A percentile compares a stretch with the other conserved stretches of the same genome.
phyloP scores from a whole-genome alignment of 2,329 filamentous ascomycete species.

The Aspergillus clavatus region DNA sequence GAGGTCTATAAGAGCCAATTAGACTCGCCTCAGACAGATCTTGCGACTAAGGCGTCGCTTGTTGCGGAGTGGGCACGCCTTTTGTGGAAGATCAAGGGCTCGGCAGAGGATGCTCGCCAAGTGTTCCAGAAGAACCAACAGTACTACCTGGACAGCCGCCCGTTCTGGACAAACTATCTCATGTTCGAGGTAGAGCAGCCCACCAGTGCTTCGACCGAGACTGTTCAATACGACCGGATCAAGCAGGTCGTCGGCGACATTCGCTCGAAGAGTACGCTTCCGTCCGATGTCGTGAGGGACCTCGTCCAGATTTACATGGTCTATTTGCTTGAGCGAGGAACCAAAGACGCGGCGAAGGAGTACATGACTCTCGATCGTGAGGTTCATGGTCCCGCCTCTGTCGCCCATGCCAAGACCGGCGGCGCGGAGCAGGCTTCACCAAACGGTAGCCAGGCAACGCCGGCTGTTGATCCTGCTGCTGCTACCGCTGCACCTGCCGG shows the following conservation, averaged over 20 bases:
- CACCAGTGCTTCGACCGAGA: slow-evolving; percentile 59
- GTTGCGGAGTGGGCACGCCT: slow-evolving; percentile 84
- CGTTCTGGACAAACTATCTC: slow-evolving; percentile 88
- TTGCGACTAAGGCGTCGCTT: slow-evolving; percentile 78
- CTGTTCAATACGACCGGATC: slow-evolving; percentile 65
- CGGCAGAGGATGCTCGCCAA: slow-evolving; percentile 71
- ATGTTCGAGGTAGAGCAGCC: slow-evolving; percentile 84
- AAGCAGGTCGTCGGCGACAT: slow-evolving; percentile 75
- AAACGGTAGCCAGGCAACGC: slow-evolving; percentile 15
- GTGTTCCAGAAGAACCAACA: slow-evolving; percentile 78
- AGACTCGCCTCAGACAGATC: slow-evolving; percentile 64
- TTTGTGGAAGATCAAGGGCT: slow-evolving; percentile 82
- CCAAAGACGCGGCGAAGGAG: slow-evolving; percentile 77
- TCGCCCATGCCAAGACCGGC: slow-evolving; percentile 30
- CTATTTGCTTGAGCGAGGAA: slow-evolving; percentile 78
- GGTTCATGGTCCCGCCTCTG: slow-evolving; percentile 63
- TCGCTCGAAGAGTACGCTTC: slow-evolving; percentile 66
- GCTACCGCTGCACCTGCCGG: slow-evolving; percentile 9
- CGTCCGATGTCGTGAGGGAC: slow-evolving; percentile 63
- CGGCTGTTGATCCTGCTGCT: slow-evolving; percentile 5
- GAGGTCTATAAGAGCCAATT: slow-evolving; percentile 77
- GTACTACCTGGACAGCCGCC: slow-evolving; percentile 76
- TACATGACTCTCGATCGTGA: slow-evolving; percentile 79
- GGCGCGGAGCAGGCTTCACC: slow-evolving; percentile 21
- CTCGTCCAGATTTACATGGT: slow-evolving; percentile 73